phyloP scores from a whole-genome alignment of 768 basidiomycete species.

The Crucibulum laeve region DNA sequence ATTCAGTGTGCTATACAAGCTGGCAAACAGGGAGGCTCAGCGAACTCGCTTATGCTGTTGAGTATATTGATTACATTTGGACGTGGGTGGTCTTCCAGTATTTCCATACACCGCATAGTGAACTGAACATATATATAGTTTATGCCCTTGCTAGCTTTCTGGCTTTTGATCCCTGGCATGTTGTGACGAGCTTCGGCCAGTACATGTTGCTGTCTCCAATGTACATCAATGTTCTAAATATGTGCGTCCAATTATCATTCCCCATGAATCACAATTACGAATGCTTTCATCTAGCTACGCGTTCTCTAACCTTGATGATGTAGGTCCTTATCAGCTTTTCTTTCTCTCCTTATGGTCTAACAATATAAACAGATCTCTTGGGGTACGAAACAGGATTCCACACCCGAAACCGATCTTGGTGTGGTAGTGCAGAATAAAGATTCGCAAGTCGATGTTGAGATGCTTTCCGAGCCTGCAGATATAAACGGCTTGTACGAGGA shows the following conservation, averaged over 20 bases:
- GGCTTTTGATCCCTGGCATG: slow-evolving; percentile 95
- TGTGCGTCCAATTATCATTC: slow-evolving; percentile 42
- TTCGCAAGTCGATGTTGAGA: slow-evolving; percentile 83
- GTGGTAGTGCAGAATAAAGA: slow-evolving; percentile 77
- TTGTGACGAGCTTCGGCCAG: slow-evolving; percentile 86
- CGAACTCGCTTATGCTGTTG: slow-evolving; percentile 76
- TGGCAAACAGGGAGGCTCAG: slow-evolving; percentile 55
- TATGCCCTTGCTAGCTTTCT: slow-evolving; percentile 76
- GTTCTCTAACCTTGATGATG: slow-evolving; percentile 83
- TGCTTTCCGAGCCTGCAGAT: slow-evolving; percentile 77
- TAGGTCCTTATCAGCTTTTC: slow-evolving; percentile 27
- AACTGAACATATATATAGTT: slow-evolving; percentile 29
- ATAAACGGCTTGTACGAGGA: slow-evolving; percentile 84
- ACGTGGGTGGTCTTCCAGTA: slow-evolving; percentile 31
- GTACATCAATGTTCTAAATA: slow-evolving; percentile 72
- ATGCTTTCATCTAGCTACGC: slow-evolving; percentile 53
- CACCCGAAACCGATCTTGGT: slow-evolving; percentile 74
- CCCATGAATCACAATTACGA: neutral
- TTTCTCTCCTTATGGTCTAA: slow-evolving; percentile 7
- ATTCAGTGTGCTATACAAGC: slow-evolving; percentile 78
- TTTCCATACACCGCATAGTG: neutral
- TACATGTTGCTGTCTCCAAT: slow-evolving; percentile 85
- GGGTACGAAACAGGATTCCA: slow-evolving; percentile 92
- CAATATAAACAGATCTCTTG: slow-evolving; percentile 63
- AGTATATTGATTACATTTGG: slow-evolving; percentile 87